A percentile compares a stretch with the other conserved stretches of the same genome.
Conservation (phyloP, 2,329 filamentous ascomycete genomes). For the Huntiella omanensis region DNA sequence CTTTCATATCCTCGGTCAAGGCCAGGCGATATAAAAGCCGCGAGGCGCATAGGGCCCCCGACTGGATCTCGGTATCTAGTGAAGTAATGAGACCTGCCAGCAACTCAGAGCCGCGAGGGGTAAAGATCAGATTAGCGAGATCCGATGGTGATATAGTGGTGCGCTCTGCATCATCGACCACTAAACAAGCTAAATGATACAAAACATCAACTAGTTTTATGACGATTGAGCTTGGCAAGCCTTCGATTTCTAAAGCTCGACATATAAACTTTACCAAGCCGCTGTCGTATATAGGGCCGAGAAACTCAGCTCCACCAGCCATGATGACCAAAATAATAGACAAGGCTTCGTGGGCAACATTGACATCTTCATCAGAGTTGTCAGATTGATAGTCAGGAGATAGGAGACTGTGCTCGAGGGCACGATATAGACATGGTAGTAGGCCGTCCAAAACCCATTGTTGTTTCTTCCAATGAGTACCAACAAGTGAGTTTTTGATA, state of each 20-base stretch:
- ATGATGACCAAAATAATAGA: neutral
- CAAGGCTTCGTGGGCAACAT: slow-evolving; percentile 3
- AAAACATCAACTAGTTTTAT: slow-evolving; percentile 51
- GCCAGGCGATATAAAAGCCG: slow-evolving; percentile 48
- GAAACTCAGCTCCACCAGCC: slow-evolving; percentile 60
- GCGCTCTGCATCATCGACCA: slow-evolving; percentile 1
- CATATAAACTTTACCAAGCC: slow-evolving; percentile 52
- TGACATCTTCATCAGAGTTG: neutral
- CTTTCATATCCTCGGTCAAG: slow-evolving; percentile 45
- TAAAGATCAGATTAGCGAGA: slow-evolving; percentile 1
- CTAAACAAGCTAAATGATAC: neutral
- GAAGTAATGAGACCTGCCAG: slow-evolving; percentile 1
- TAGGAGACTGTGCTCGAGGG: slow-evolving; percentile 18
- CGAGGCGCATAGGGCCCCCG: slow-evolving; percentile 44
- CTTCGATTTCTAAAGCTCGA: slow-evolving; percentile 44
- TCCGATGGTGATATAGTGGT: neutral
- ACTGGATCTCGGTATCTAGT: slow-evolving; percentile 41
- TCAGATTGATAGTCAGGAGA: neutral
- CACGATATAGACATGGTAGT: too few species aligned
- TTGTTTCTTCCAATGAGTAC: neutral
- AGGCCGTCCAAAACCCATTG: slow-evolving; percentile 26
- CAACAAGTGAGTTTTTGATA: neutral
- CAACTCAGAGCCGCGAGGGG: neutral
- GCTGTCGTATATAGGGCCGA: slow-evolving; percentile 52
- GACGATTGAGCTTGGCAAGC: slow-evolving; percentile 46